These are phyloP conservation scores for Quercus engelmannii DNA, from an alignment of 306 rosid species.

Conservation along the genomic window DNA sequence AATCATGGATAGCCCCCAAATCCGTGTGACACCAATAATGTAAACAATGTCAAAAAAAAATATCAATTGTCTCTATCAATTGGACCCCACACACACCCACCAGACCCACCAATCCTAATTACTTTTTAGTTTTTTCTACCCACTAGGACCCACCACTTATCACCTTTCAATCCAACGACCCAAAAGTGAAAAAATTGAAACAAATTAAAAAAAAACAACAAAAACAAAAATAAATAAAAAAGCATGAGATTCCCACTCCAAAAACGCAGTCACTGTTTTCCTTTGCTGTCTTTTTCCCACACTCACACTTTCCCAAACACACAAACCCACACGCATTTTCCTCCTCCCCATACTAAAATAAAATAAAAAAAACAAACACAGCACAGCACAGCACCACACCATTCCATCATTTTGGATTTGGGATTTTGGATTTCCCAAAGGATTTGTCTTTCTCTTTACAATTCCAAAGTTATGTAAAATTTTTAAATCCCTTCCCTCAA, in stretches of 20 bases:
- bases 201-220: background rate
- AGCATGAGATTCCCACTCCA: constrained; percentile 38
- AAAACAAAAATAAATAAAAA: background rate
- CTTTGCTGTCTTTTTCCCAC: constrained; percentile 17
- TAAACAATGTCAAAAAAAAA: no score
- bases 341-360: constrained; percentile 18
- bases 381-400: background rate
- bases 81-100: no score
- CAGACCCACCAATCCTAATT: no score
- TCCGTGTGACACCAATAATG: no score
- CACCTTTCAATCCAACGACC: no score
- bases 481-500: background rate
- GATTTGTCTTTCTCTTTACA: constrained; percentile 9
- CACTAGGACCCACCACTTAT: no score
- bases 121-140: no score
- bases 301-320: constrained; percentile 19
- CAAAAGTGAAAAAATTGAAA: background rate
- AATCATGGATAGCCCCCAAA: no score
- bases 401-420: background rate
- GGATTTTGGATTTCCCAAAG: constrained; percentile 21
- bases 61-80: no score
- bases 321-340: constrained; percentile 1
- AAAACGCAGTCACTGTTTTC: constrained; percentile 20
- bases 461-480: background rate
- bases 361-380: no score